Conservation (phyloP, 208 protist genomes). For the Acanthamoeba sp. region DNA sequence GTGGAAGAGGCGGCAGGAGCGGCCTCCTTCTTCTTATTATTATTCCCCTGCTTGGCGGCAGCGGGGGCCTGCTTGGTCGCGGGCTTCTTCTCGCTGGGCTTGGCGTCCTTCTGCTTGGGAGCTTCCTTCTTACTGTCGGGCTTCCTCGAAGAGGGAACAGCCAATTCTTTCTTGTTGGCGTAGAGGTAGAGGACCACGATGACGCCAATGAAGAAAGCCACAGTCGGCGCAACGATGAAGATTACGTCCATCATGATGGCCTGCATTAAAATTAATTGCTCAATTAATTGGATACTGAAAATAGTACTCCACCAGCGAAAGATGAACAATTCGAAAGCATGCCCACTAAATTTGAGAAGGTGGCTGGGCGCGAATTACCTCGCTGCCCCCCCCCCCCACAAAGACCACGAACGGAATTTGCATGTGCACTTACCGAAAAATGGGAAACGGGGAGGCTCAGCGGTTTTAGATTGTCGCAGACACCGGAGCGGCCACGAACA, state of each 20-base stretch:
- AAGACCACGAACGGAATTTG: too few relatives aligned
- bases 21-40: neutral
- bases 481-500: neutral
- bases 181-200: constrained; percentile 32
- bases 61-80: neutral
- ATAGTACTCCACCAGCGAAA: too few relatives aligned
- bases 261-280: neutral
- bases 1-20: neutral
- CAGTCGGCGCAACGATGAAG: neutral
- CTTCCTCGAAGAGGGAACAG: neutral
- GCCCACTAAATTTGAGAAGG: too few relatives aligned
- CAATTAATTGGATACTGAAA: too few relatives aligned
- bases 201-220: constrained; percentile 1
- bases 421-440: too few relatives aligned
- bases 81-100: constrained; percentile 29
- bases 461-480: too few relatives aligned
- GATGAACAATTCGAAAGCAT: too few relatives aligned
- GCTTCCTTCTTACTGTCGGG: neutral
- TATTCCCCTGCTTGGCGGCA: neutral
- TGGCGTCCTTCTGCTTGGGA: constrained; percentile 6
- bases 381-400: too few relatives aligned
- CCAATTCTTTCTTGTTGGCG: neutral
- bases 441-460: too few relatives aligned
- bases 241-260: constrained; percentile 9
- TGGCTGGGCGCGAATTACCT: too few relatives aligned